Evolutionary conservation across 441 rosid species (phyloP), one percentile per base, ranked within the genome.

Genomic region (Pelargonium australe): DNA sequence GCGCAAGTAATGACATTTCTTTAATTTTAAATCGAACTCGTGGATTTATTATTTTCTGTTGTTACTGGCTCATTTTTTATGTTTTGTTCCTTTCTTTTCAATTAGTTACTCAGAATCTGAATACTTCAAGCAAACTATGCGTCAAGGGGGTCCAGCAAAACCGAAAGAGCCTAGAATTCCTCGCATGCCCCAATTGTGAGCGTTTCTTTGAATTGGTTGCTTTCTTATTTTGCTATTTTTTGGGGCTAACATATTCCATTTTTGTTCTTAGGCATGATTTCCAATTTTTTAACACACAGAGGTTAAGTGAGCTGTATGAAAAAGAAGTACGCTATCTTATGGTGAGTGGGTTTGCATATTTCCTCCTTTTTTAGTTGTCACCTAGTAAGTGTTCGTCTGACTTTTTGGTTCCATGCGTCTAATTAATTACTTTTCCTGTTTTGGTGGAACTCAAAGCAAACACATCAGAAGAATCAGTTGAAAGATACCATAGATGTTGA

Each of bases 141-240:
- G 98, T 57, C 96, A 92, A 88, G 94, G 97, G 69, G 98, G 86
- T 77, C 97, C 93, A 43, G 83, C 96, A 64, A 95, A 95, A 84
- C 96, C 99, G 11, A 90, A 86, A 75, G 99, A 95, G 76, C 99
- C 98, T 74, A 88, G 98, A 71, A 92, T 95, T 79, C 99, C 99
- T 64, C 97, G 99, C 74, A 95, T 92, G 99, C 99, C 98, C 34
- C 98, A 88, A 82, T 70, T 95, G 99, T 95, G 77, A 78, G 92
- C 64, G 58, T 69, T 73, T 78, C 66, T 57, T 69, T 28, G 41
- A 69, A 68, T 31, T 43, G 44, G n/a, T 14, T 71, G 64, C 60
- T 71, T 68, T 43, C 37, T 37, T 37, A 37, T 37, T 37, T 37
- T 61, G 64, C 64, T 61, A 12, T 11, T 41, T 19, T 4, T 37